phyloP scores from a whole-genome alignment of 495 filamentous ascomycete species.

The Podospora pseudoanserina region DNA sequence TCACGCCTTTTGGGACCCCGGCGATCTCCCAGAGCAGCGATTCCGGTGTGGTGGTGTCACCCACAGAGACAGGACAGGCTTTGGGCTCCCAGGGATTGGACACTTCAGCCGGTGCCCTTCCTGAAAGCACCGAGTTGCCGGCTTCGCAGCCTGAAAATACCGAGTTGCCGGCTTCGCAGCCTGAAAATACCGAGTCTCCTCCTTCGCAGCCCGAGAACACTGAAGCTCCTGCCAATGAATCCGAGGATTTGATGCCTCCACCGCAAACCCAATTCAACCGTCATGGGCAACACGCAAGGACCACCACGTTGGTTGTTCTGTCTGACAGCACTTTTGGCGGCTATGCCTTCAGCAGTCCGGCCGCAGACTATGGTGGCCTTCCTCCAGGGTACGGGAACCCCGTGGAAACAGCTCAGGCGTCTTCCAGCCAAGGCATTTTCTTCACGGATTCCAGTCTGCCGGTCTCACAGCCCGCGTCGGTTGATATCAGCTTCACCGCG shows the following conservation, averaged over 20 bases:
- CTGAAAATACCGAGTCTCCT: background rate
- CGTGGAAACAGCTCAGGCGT: background rate
- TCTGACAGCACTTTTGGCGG: slow-evolving; percentile 10
- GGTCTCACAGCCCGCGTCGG: background rate
- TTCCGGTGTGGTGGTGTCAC: background rate
- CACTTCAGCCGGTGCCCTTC: background rate
- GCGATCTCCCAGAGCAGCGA: background rate
- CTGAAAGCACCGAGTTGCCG: background rate
- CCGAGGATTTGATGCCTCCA: slow-evolving; percentile 10
- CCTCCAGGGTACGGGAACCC: slow-evolving; percentile 13
- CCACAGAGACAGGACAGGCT: background rate
- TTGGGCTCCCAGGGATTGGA: background rate
- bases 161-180: background rate
- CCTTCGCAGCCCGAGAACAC: background rate
- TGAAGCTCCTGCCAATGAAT: background rate
- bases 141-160: background rate
- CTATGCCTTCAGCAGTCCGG: slow-evolving; percentile 17
- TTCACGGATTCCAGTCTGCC: slow-evolving; percentile 2
- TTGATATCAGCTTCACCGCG: background rate
- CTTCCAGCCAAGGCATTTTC: background rate
- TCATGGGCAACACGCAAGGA: slow-evolving; percentile 4
- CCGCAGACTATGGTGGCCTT: slow-evolving; percentile 14
- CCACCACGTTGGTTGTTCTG: background rate
- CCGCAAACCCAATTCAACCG: slow-evolving; percentile 25
- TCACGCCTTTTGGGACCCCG: background rate